A percentile compares a stretch with the other conserved stretches of the same genome.
Evolutionary conservation across 1,139 yeast species (phyloP).

Genomic region (Magnusiomyces fungicola): DNA sequence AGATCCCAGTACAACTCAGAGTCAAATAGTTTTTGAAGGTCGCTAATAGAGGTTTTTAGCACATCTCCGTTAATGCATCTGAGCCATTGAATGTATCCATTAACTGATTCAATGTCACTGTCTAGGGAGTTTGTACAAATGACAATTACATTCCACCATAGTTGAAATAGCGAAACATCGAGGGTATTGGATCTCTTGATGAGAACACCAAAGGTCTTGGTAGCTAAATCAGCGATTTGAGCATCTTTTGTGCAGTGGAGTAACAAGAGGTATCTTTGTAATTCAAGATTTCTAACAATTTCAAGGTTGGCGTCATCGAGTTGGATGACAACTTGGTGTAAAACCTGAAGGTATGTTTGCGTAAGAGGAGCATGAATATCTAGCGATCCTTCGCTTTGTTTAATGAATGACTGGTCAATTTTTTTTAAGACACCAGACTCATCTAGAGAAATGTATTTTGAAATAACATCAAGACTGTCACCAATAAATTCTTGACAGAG

Average conservation of each 20-base stretch:
- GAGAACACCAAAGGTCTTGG: constrained; percentile 12
- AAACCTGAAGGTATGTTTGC: constrained; percentile 6
- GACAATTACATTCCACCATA: constrained; percentile 13
- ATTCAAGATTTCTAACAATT: background rate
- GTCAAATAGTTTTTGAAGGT: constrained; percentile 35
- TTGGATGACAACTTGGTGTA: constrained; percentile 8
- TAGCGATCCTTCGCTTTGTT: background rate
- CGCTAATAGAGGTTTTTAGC: constrained; percentile 19
- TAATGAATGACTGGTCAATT: background rate
- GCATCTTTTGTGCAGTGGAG: constrained; percentile 12
- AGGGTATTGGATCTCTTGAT: constrained; percentile 7
- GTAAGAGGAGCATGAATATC: background rate
- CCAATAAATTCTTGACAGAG: constrained; percentile 8
- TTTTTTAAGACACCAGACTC: constrained; percentile 9
- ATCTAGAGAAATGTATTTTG: constrained; percentile 7
- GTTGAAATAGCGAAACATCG: constrained; percentile 9
- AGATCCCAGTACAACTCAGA: constrained; percentile 49
- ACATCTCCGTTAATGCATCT: constrained; percentile 19
- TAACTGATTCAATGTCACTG: constrained; percentile 12
- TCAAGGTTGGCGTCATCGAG: constrained; percentile 1
- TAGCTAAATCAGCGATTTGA: constrained; percentile 12
- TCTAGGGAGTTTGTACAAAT: constrained; percentile 8
- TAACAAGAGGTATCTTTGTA: constrained; percentile 8
- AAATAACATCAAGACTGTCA: constrained; percentile 6
- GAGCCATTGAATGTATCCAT: constrained; percentile 26